Base-by-base conservation (phyloP, 2,329 filamentous ascomycete species). In the Fusarium nygamai region DNA sequence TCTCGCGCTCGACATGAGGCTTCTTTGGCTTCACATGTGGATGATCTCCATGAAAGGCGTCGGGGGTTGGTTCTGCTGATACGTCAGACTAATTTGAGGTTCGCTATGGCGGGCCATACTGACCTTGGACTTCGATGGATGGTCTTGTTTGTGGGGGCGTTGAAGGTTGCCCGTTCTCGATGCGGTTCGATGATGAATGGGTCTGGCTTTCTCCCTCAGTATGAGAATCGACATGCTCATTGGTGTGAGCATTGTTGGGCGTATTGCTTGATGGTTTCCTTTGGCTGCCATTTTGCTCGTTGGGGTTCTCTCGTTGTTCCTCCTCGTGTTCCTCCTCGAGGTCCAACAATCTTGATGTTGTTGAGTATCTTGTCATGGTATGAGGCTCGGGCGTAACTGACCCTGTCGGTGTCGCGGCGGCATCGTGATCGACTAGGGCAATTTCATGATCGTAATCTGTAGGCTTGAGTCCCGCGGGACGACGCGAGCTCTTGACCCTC, bases 381-480 rank as follows among this genome's bases (percentile, higher is more conserved):
- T 68, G 61, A 20, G 76, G 71, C 43, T 79, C 75, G 24, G 71
- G 73, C 29, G 72, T 73, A 27, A 60, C 41, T 24, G 73, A 61
- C 58, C 66, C 61, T 56, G 73, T 62, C 46, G 76, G 76, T 44
- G 78, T 78, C 56, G 64, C 62, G 19, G 73, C 75, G 69, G 79
- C 71, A 78, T 85, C 85, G 64, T 86, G 84, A 81, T 94, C 92
- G 74, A 93, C 85, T 43, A 95, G 88, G 74, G 81, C 83, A 79
- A 95, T 95, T 80, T 92, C 91, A 82, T 94, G 92, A 77, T 92
- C 91, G 78, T 92, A 92, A 75, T 92, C 90, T 80, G 83, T 84
- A 73, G 91, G 89, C 80, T 88, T 87, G 65, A 91, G 84, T 64
- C 85, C 84, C 59, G 85, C 80, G 43, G 85, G 87, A 78, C 90